Evolutionary conservation across 768 basidiomycete genomes (phyloP).

Genomic region (Gautieria morchelliformis): DNA sequence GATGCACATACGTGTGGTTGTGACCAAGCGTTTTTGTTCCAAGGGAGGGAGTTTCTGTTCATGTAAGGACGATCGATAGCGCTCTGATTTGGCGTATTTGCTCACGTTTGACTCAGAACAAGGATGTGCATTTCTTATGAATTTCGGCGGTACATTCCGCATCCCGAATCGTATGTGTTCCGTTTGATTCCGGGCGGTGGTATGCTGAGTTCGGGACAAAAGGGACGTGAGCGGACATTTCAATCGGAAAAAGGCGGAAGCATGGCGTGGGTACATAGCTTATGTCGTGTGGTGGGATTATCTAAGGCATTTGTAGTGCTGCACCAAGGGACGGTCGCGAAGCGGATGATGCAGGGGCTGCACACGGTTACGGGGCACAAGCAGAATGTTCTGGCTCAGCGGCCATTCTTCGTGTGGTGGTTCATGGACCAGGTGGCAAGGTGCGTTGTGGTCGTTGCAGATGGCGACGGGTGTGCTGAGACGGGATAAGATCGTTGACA

Average conservation of each 20-base stretch:
- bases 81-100: not conserved
- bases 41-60: slow-evolving; percentile 61
- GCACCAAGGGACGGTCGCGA: slow-evolving; percentile 60
- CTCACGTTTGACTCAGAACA: slow-evolving; percentile 32
- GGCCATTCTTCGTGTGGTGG: slow-evolving; percentile 66
- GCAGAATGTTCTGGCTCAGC: slow-evolving; percentile 49
- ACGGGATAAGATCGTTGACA: slow-evolving; percentile 41
- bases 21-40: slow-evolving; percentile 57
- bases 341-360: slow-evolving; percentile 46
- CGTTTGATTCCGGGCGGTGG: not conserved
- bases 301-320: slow-evolving; percentile 46
- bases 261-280: slow-evolving; percentile 47
- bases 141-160: slow-evolving; percentile 55
- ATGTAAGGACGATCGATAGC: slow-evolving; percentile 39
- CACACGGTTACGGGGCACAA: slow-evolving; percentile 40
- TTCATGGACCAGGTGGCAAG: slow-evolving; percentile 57
- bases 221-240: slow-evolving; percentile 38
- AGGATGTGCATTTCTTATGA: slow-evolving; percentile 56
- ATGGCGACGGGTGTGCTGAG: slow-evolving; percentile 9
- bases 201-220: slow-evolving; percentile 36
- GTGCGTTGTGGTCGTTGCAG: slow-evolving; percentile 28
- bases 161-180: slow-evolving; percentile 33
- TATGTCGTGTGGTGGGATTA: slow-evolving; percentile 3
- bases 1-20: slow-evolving; percentile 62
- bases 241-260: slow-evolving; percentile 53